Evolutionary conservation across 495 filamentous ascomycete genomes (phyloP), one percentile per base, ranked within the genome.

Genomic region (Hypoxylon fragiforme): DNA sequence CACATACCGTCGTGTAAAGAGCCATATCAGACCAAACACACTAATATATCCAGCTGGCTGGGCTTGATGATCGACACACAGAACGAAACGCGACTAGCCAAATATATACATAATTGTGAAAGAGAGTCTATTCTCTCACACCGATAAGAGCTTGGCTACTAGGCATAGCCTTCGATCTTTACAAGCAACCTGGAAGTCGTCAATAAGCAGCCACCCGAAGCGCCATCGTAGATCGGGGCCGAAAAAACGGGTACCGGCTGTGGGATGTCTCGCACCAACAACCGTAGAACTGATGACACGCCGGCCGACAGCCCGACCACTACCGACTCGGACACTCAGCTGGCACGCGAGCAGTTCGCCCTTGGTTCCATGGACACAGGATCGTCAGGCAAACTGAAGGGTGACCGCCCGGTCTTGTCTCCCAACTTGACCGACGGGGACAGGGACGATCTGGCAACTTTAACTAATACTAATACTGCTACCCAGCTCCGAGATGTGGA

Each of bases 11-110:
- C n/a, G n/a, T n/a, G n/a, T n/a, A n/a, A n/a, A n/a, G n/a, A n/a
- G n/a, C n/a, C n/a, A n/a, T n/a, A n/a, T n/a, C n/a, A n/a, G n/a
- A n/a, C n/a, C n/a, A n/a, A n/a, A n/a, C n/a, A n/a, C n/a, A n/a
- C n/a, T n/a, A n/a, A n/a, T n/a, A n/a, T n/a, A 60, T 48, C 35
- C 50, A 60, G 57, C 56, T 54, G 56, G 51, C 51, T 53, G 31
- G 39, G n/a, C 20, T 50, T 44, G 31, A 49, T 35, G 50, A 54
- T 60, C 57, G 40, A 50, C 57, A 39, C 44, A 42, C 49, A 37
- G 56, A 49, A 43, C 44, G 44, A 38, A 52, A 31, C 32, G 4
- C 19, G 50, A 32, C 22, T 36, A 53, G 19, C 50, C 41, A 34
- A 53, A 24, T 7, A 44, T 37, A 8, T 7, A 20, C 18, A 13